Conservation (phyloP, 495 filamentous ascomycete genomes). For the Tuber microsphaerosporum region DNA sequence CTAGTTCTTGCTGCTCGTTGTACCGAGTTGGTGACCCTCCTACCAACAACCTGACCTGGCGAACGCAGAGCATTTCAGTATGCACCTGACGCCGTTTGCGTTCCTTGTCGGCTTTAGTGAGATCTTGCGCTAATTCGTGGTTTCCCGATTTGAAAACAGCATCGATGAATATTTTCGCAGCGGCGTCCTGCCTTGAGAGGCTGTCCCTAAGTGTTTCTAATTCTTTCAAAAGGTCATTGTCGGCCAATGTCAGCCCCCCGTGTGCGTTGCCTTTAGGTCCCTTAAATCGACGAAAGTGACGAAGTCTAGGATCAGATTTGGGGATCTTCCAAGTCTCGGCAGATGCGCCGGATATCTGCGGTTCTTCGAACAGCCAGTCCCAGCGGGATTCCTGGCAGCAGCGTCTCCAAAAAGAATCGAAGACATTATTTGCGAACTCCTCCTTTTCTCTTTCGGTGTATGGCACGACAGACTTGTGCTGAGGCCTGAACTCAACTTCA, state of each 20-base stretch:
- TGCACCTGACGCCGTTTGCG: constrained; percentile 40
- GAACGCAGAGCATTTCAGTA: constrained; percentile 30
- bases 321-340: constrained; percentile 32
- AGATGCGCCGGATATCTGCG: constrained; percentile 13
- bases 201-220: constrained; percentile 20
- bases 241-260: constrained; percentile 12
- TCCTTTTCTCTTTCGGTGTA: constrained; percentile 31
- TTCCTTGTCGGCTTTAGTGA: constrained; percentile 37
- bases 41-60: constrained; percentile 33
- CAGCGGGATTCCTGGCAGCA: constrained; percentile 42
- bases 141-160: constrained; percentile 28
- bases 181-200: constrained; percentile 32
- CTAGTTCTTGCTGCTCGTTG: constrained; percentile 16
- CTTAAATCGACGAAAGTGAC: constrained; percentile 33
- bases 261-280: constrained; percentile 8
- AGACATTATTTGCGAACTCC: constrained; percentile 21
- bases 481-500: constrained; percentile 32
- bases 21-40: neutral
- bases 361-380: constrained; percentile 41
- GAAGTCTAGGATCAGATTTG: constrained; percentile 36
- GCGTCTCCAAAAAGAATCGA: constrained; percentile 32
- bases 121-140: constrained; percentile 15
- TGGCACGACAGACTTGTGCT: constrained; percentile 36
- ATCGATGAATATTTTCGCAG: constrained; percentile 33
- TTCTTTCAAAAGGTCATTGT: constrained; percentile 25